Base-by-base conservation (phyloP, 2,329 filamentous ascomycete species). In the Phaeosphaeria sp. region DNA sequence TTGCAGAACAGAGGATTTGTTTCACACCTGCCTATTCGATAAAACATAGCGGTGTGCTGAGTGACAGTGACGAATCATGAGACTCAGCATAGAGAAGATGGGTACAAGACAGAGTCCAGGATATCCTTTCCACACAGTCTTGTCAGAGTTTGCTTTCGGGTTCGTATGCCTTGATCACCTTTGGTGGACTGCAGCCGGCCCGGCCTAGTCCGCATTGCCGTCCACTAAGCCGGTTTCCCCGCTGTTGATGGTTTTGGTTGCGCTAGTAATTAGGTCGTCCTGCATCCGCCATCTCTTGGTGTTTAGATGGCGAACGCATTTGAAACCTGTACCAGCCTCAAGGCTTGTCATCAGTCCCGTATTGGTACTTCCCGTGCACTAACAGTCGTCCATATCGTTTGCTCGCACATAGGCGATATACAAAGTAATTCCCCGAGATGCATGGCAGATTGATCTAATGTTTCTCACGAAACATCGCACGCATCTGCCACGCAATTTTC, bases 181-280 rank as follows among this genome's bases (percentile, higher is more conserved):
- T 68, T 65, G 63, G 68, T 39, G 43, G 20, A 66, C 64, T 65
- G 65, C 60, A 62, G 62, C 72, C 66, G 64, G 67, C 63, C 65
- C 65, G 63, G 69, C 57, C 65, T 67, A 69, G 64, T 68, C 62
- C 61, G 66, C 64, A 64, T 55, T 67, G 62, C 65, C 62, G 63
- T 63, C 63, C 60, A 55, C 63, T 65, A 63, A 67, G 60, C 72
- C 71, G 69, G 65, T 67, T 72, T 73, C 72, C 72, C 73, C 72
- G 69, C 72, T 65, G 68, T 69, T 39, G 51, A 58, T 66, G 68
- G 62, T 60, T 57, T 66, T 49, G 73, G 71, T 68, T 71, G 68
- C 71, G 66, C 72, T 74, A 74, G 60, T 63, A 47, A 60, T 63
- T 74, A 73, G 68, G 63, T 64, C 66, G 58, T 70, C 64, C 65